Base-by-base conservation (phyloP, 768 basidiomycete genomes). In the Termitomyces sp. region DNA sequence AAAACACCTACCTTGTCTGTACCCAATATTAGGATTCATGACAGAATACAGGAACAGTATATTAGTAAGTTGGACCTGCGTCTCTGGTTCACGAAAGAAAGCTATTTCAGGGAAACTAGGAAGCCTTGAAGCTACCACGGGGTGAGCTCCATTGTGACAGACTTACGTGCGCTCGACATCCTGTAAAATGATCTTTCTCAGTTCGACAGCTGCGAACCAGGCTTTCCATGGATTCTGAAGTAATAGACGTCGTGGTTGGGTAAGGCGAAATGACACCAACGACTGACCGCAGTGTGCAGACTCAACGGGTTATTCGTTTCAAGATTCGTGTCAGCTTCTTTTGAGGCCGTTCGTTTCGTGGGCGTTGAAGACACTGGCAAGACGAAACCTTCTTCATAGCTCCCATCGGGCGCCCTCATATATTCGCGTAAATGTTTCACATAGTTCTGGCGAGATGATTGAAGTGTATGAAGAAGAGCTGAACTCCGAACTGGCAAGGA, bases 121-220 rank as follows among this genome's bases (percentile, higher is more conserved):
- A 56, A 50, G 42, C 27, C 54, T 42, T 57, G 57, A 51, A 52
- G 43, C 59, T 31, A 47, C 46, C 42, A 46, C 55, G n/a, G 42
- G 55, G 31, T 29, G 46, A 53, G 54, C 27, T 56, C 39, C 48
- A 49, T 57, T 16, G 34, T 26, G 51, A 31, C 10, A 44, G 50
- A 76, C 92, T 71, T 71, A 94, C 87, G 97, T 98, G 65, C 97
- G 80, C 64, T 97, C 93, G 0, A 99, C 97, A 67, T 99, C 97
- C 71, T 97, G 93, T 39, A 84, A 73, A 48, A 99, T 97, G 13
- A 85, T 91, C 68, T 88, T 94, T 36, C 94, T 81, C 39, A 98
- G 75, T 58, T 98, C 97, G 18, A 94, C 79, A 41, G 93, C 83
- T 29, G 85, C 77, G 70, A 98, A 99, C 92, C 94, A 98, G 47